phyloP scores from a whole-genome alignment of 2,329 filamentous ascomycete genomes.

The Lachnellula occidentalis region DNA sequence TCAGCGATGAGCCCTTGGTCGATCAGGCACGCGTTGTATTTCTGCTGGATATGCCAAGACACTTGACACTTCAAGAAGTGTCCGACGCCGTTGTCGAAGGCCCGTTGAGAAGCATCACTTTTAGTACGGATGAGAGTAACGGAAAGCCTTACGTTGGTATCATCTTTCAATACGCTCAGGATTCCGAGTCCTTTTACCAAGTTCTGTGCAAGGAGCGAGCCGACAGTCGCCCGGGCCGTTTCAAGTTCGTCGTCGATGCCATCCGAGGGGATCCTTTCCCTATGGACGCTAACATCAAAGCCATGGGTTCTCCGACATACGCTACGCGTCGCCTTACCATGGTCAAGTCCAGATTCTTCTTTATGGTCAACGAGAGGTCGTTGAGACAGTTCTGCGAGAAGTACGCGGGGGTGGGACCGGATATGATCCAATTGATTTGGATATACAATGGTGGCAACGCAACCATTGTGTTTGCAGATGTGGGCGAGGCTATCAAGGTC shows the following conservation, averaged over 20 bases:
- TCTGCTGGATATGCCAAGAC: slow-evolving; percentile 25
- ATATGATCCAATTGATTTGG: slow-evolving; percentile 25
- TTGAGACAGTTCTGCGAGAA: slow-evolving; percentile 21
- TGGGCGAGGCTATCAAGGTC: slow-evolving; percentile 22
- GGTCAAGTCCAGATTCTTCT: slow-evolving; percentile 30
- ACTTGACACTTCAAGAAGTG: slow-evolving; percentile 21
- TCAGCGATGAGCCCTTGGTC: slow-evolving; percentile 10
- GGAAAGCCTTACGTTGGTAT: slow-evolving; percentile 21
- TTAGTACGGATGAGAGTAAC: slow-evolving; percentile 21
- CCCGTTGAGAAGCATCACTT: slow-evolving; percentile 23
- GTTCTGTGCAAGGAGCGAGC: slow-evolving; percentile 16
- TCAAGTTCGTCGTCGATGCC: slow-evolving; percentile 24
- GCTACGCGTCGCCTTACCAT: slow-evolving; percentile 28
- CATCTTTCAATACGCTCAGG: slow-evolving; percentile 24
- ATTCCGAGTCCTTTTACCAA: slow-evolving; percentile 21
- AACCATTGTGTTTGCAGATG: slow-evolving; percentile 28
- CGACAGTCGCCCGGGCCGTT: slow-evolving; percentile 15
- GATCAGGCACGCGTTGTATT: slow-evolving; percentile 26
- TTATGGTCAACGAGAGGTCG: slow-evolving; percentile 21
- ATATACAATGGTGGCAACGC: slow-evolving; percentile 31
- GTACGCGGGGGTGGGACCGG: slow-evolving; percentile 15
- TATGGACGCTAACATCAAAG: slow-evolving; percentile 18
- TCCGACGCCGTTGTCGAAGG: slow-evolving; percentile 27
- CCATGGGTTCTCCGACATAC: slow-evolving; percentile 20
- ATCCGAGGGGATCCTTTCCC: slow-evolving; percentile 21